phyloP scores from a whole-genome alignment of 2,329 filamentous ascomycete species.

The Apiospora rasikravindrae region DNA sequence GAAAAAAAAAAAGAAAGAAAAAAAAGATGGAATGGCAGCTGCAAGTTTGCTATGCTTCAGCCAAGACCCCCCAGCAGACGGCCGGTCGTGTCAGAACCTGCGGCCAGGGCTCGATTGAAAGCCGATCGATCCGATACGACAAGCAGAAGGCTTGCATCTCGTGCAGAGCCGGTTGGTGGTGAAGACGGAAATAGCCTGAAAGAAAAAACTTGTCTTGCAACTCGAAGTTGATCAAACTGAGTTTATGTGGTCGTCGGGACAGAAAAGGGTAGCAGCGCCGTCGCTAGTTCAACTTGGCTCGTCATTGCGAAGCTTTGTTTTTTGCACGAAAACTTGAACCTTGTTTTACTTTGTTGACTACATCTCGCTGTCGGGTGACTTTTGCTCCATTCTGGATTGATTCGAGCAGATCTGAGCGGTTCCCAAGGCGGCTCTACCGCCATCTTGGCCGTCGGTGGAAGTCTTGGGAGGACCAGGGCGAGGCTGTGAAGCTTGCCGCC shows the following conservation, averaged over 20 bases:
- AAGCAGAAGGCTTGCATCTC: too few species aligned
- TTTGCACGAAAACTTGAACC: neutral
- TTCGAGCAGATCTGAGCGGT: neutral
- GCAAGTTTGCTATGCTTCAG: neutral
- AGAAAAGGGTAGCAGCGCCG: neutral
- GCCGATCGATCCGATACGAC: neutral
- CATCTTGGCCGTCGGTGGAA: neutral
- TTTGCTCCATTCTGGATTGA: neutral
- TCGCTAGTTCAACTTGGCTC: neutral
- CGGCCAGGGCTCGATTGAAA: neutral
- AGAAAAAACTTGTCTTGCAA: neutral
- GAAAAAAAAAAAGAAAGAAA: too few species aligned
- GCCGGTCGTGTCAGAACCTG: neutral
- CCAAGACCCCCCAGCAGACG: neutral
- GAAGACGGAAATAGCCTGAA: neutral
- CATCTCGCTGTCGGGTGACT: neutral
- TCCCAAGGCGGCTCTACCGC: neutral
- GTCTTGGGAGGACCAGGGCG: neutral
- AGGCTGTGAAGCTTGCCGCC: neutral
- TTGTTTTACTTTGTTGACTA: neutral
- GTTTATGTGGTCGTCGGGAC: neutral
- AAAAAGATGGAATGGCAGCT: neutral
- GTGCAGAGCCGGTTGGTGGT: neutral
- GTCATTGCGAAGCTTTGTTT: constrained; percentile 11
- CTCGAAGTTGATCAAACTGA: neutral